Percentiles rank a stretch among this genome's conserved stretches.
Evolutionary conservation across 2,329 filamentous ascomycete species (phyloP).

Genomic region (Fusarium armeniacum): DNA sequence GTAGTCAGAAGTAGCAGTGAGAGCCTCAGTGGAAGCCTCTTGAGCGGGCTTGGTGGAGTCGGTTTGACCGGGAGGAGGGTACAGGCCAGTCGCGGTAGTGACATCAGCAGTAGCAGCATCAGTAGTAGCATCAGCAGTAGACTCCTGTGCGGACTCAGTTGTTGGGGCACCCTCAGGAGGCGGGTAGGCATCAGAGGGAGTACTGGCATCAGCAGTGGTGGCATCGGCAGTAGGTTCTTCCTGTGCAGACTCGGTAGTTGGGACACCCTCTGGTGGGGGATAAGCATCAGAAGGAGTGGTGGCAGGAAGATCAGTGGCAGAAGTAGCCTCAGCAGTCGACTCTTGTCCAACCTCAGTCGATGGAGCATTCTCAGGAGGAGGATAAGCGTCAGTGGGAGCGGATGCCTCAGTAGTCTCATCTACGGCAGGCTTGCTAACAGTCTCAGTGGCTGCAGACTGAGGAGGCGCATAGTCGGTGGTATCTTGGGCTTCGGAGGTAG

Average conservation of each 20-base stretch:
- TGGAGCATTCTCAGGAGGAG: conserved; percentile 3
- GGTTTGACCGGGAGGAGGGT: conserved; percentile 26
- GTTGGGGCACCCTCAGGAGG: conserved; percentile 9
- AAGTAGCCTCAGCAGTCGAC: neutral
- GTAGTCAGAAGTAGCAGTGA: conserved; percentile 23
- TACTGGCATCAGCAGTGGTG: conserved; percentile 10
- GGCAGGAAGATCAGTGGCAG: neutral
- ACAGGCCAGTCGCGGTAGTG: conserved; percentile 17
- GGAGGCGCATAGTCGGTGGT: conserved; percentile 24
- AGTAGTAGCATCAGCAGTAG: conserved; percentile 8
- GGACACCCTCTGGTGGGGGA: conserved; percentile 10
- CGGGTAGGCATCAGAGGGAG: conserved; percentile 5
- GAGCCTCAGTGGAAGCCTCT: conserved; percentile 28
- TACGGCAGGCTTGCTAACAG: conserved; percentile 15
- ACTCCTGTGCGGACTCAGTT: neutral
- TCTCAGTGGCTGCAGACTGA: conserved; percentile 18
- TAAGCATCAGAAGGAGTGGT: conserved; percentile 7
- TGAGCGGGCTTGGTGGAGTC: conserved; percentile 21
- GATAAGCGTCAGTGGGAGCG: conserved; percentile 10
- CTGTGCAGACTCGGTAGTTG: conserved; percentile 3
- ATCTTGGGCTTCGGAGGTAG: conserved; percentile 18
- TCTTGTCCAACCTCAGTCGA: conserved; percentile 10
- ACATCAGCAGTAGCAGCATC: conserved; percentile 8
- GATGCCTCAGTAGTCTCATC: conserved; percentile 18
- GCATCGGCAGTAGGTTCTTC: neutral